A percentile compares a stretch with the other conserved stretches of the same genome.
Conservation (phyloP, 2,329 filamentous ascomycete species). For the Cercospora sesami region DNA sequence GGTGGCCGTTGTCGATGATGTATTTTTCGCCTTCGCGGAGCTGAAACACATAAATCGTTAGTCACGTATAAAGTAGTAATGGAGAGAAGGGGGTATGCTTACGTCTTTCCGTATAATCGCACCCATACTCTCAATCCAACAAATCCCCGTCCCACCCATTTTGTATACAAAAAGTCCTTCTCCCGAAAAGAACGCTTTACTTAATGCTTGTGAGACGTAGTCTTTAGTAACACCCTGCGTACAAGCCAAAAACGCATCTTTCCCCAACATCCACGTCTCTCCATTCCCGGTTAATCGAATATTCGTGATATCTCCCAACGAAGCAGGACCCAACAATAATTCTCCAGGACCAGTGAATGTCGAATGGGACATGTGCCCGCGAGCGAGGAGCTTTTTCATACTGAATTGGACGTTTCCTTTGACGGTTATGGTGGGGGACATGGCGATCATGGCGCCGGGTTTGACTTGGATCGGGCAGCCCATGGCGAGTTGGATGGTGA, state of each 20-base stretch:
- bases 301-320: constrained; percentile 81
- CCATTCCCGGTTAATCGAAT: constrained; percentile 65
- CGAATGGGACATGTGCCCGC: constrained; percentile 75
- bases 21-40: constrained; percentile 73
- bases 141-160: constrained; percentile 73
- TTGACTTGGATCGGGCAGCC: constrained; percentile 80
- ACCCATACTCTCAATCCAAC: constrained; percentile 92
- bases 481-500: constrained; percentile 86
- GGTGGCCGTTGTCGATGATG: constrained; percentile 69
- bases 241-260: constrained; percentile 80
- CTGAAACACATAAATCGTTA: too few species aligned
- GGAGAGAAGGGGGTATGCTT: too few species aligned
- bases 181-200: constrained; percentile 90
- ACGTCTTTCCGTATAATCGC: constrained; percentile 91
- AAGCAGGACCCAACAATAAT: constrained; percentile 75
- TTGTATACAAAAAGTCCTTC: constrained; percentile 91
- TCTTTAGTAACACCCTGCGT: constrained; percentile 88
- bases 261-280: constrained; percentile 79
- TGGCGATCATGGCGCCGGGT: constrained; percentile 89
- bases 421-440: constrained; percentile 84
- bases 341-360: constrained; percentile 89
- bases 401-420: constrained; percentile 82
- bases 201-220: constrained; percentile 75
- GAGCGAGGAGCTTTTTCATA: constrained; percentile 84
- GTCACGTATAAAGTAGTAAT: too few species aligned